Evolutionary conservation across 371 early-diverging fungal genomes (phyloP), one percentile per base, ranked within the genome.

Genomic region (Mortierella sp.): DNA sequence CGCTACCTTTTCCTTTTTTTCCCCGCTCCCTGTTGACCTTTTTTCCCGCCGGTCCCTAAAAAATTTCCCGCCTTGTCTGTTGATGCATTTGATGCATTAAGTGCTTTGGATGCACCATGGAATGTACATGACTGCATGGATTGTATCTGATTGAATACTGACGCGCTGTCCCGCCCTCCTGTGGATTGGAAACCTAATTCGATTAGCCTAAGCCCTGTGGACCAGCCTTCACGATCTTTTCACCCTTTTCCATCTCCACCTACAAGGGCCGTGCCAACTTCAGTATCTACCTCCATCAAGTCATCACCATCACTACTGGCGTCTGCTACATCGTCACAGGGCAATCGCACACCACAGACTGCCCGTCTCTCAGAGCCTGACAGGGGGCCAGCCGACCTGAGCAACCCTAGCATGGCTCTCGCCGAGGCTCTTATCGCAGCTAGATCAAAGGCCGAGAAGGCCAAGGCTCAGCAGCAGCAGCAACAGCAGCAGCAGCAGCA

Each of bases 381-480:
- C 53, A 61, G 76, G 14, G 76, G 76, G 2, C 76, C 76, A 24
- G 76, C 76, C 18, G 76, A 76, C 26, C 42, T 76, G n/a, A 76
- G 76, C 26, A 76, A 76, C 28, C 76, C 76, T 16, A 69, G 70
- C 46, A 61, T 62, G 43, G 76, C 70, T 14, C 52, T 76, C 6
- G 76, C 76, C 28, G 76, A 69, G 18, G 76, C 76, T 1, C 62
- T 76, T 41, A 65, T 65, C 26, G 70, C 70, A 14, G 76, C 70
- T 28, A 61, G 76, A 58, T 59, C 74, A 16, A 64, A 67, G 24
- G 68, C 74, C 8, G 64, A 64, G 27, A 67, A 54, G 42, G 27
- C 52, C 27, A 55, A 51, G 45, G 39, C 51, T 0, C 66, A 27
- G 6, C 62, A 61, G 6, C 64, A 54, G 31, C 31, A 47, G 24